Evolutionary conservation across 2,329 filamentous ascomycete species (phyloP).

Genomic region (Sarocladium strictum): DNA sequence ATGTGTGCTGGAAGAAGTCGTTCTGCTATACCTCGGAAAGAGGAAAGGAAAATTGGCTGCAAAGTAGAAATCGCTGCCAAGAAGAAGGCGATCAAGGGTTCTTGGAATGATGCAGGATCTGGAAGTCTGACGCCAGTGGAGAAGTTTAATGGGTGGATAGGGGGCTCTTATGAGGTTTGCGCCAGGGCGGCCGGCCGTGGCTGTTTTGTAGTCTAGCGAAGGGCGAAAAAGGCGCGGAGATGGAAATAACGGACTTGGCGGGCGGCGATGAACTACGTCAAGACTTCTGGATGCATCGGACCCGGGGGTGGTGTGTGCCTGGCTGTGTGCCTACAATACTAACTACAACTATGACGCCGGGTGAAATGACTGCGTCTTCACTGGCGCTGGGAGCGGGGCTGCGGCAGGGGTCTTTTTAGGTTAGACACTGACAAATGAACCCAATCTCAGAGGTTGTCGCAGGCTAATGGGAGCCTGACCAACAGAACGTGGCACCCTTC

Average conservation of each 20-base stretch:
- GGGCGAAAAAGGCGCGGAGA: not conserved
- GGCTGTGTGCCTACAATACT: not conserved
- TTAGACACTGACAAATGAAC: not conserved
- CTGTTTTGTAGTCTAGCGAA: not conserved
- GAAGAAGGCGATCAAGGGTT: slow-evolving; percentile 7
- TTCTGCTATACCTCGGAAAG: not conserved
- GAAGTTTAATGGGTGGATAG: not conserved
- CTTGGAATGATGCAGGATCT: slow-evolving; percentile 4
- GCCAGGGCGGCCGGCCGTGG: not conserved
- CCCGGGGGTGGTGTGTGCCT: not conserved
- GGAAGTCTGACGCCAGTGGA: not conserved
- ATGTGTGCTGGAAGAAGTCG: not conserved
- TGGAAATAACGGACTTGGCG: slow-evolving; percentile 1
- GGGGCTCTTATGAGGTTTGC: not conserved
- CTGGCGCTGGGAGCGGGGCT: not conserved
- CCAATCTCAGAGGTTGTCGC: not conserved
- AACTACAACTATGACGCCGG: too few species aligned
- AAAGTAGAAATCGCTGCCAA: not conserved
- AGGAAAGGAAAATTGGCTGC: not conserved
- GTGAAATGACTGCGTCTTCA: not conserved
- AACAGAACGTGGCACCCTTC: not conserved
- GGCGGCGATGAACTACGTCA: slow-evolving; percentile 2
- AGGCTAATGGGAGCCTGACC: too few species aligned
- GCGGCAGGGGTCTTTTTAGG: not conserved
- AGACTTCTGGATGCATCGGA: not conserved